These are phyloP conservation scores for Otatea glauca DNA, from an alignment of 176 grass and related monocot species.

Conservation along the genomic window DNA sequence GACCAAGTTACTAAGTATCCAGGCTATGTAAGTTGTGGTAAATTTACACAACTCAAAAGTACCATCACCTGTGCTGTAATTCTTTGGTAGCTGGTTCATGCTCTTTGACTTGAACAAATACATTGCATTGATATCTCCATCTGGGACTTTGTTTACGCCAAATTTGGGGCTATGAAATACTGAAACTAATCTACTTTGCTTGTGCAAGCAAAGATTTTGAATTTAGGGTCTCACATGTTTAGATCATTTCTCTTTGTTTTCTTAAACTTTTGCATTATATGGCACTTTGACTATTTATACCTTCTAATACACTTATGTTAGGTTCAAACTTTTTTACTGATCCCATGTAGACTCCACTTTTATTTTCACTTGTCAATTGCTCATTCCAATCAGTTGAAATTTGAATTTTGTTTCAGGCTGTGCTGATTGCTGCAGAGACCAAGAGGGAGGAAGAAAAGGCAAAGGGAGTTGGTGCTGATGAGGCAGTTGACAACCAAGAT, in stretches of 20 bases:
- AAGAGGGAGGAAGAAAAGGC: conserved; percentile 79
- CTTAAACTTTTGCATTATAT: background rate
- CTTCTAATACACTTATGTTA: background rate
- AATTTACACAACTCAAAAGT: no score
- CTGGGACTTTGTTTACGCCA: no score
- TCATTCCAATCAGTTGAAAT: conserved; percentile 15
- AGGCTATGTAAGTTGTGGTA: no score
- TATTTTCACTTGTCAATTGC: conserved; percentile 9
- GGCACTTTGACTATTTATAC: background rate
- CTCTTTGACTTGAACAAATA: no score
- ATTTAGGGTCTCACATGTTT: background rate
- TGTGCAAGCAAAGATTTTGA: no score
- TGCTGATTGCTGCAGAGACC: conserved; percentile 60
- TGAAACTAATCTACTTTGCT: no score
- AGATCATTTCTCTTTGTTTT: background rate
- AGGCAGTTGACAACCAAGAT: conserved; percentile 69
- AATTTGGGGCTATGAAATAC: no score
- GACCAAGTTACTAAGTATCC: no score
- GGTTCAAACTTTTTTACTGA: background rate
- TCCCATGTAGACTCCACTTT: background rate
- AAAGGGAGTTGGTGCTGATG: conserved; percentile 54
- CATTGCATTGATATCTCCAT: no score
- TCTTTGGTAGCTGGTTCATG: no score
- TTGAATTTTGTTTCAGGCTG: conserved; percentile 51
- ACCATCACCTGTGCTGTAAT: no score